phyloP scores from a whole-genome alignment of 2,329 filamentous ascomycete genomes.

The Fusarium begoniae region DNA sequence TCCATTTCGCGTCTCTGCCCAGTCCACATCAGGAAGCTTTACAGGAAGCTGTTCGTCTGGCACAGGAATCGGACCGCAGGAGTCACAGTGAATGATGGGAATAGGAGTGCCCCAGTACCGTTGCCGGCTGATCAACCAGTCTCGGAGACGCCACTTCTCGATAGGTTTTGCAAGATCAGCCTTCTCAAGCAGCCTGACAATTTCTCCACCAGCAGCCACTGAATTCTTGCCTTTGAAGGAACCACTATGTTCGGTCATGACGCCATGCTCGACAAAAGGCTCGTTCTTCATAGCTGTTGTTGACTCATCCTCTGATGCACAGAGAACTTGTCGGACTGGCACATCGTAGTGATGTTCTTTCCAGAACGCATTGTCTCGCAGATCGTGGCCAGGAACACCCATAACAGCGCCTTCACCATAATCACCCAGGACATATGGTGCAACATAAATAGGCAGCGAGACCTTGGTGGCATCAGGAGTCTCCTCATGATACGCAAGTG shows the following conservation, averaged over 20 bases:
- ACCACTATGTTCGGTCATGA: conserved; percentile 73
- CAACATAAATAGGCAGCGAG: conserved; percentile 78
- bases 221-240: conserved; percentile 72
- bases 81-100: conserved; percentile 82
- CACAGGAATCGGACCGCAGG: conserved; percentile 82
- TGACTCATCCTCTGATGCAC: conserved; percentile 58
- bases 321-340: conserved; percentile 71
- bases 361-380: conserved; percentile 83
- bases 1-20: conserved; percentile 73
- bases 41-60: conserved; percentile 81
- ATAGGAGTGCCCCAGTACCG: conserved; percentile 93
- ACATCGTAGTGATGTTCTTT: conserved; percentile 70
- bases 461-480: conserved; percentile 61
- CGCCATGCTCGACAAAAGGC: conserved; percentile 72
- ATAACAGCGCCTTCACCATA: conserved; percentile 91
- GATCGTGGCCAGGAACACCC: conserved; percentile 89
- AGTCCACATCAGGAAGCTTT: conserved; percentile 74
- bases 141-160: conserved; percentile 82
- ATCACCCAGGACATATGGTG: conserved; percentile 85
- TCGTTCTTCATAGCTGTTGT: conserved; percentile 55
- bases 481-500: conserved; percentile 65
- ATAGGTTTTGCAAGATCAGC: conserved; percentile 68
- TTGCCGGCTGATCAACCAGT: conserved; percentile 94
- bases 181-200: conserved; percentile 66
- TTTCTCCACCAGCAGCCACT: conserved; percentile 65